Evolutionary conservation across 345 rosid species (phyloP).

Genomic region (thale cress (Arabidopsis thaliana)): TAIR10.1 NC_003076.8:2229501-2230000

Average conservation of each 20-base stretch:
- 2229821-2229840: constrained; percentile 67
- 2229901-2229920: constrained; percentile 63
- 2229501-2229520: constrained; percentile 54
- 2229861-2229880: neutral
- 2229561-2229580: neutral
- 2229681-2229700: neutral
- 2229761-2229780: constrained; percentile 81
- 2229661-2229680: constrained; percentile 80
- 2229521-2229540: neutral
- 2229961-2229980: constrained; percentile 76
- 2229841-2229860: neutral
- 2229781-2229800: constrained; percentile 79
- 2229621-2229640: constrained; percentile 83
- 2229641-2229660: constrained; percentile 79
- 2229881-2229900: neutral
- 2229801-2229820: constrained; percentile 66
- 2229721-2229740: neutral
- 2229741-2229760: constrained; percentile 57
- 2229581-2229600: neutral
- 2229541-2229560: neutral
- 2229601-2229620: constrained; percentile 71
- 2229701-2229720: neutral
- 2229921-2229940: constrained; percentile 88
- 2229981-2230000: constrained; percentile 34
- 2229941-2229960: constrained; percentile 65